A percentile compares a stretch with the other conserved stretches of the same genome.
Evolutionary conservation across 2,329 filamentous ascomycete genomes (phyloP).

Genomic region (Botrytis cinerea): DNA sequence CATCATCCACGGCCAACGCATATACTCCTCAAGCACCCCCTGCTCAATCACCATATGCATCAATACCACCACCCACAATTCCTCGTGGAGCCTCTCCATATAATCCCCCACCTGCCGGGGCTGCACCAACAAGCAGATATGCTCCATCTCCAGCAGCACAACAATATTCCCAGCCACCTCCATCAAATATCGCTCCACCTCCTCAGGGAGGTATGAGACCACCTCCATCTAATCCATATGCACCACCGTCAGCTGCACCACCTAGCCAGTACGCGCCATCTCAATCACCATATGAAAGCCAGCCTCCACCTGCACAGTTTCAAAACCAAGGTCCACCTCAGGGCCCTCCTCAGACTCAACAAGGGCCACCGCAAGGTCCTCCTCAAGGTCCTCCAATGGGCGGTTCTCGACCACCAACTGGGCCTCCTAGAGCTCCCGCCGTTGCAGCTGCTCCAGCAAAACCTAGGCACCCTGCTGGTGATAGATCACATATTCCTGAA

Average conservation of each 20-base stretch:
- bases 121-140: slow-evolving; percentile 74
- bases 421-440: slow-evolving; percentile 31
- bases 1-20: slow-evolving; percentile 59
- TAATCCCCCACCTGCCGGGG: slow-evolving; percentile 71
- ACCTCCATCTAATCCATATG: slow-evolving; percentile 52
- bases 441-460: slow-evolving; percentile 51
- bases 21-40: slow-evolving; percentile 63
- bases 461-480: slow-evolving; percentile 75
- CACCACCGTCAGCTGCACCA: slow-evolving; percentile 45
- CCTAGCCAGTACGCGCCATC: slow-evolving; percentile 64
- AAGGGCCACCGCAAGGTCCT: slow-evolving; percentile 44
- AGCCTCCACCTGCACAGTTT: slow-evolving; percentile 45
- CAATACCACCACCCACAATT: slow-evolving; percentile 56
- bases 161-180: slow-evolving; percentile 50
- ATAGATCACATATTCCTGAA: slow-evolving; percentile 84
- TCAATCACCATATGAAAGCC: slow-evolving; percentile 54
- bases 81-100: slow-evolving; percentile 82
- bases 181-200: slow-evolving; percentile 45
- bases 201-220: slow-evolving; percentile 47
- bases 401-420: slow-evolving; percentile 49
- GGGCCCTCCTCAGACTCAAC: slow-evolving; percentile 47
- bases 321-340: slow-evolving; percentile 47
- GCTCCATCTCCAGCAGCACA: slow-evolving; percentile 66
- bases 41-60: slow-evolving; percentile 42
- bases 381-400: slow-evolving; percentile 42